Percentiles rank a stretch among this genome's conserved stretches.
phyloP scores from a whole-genome alignment of 257 asterid species.

The Lithospermum erythrorhizon region DNA sequence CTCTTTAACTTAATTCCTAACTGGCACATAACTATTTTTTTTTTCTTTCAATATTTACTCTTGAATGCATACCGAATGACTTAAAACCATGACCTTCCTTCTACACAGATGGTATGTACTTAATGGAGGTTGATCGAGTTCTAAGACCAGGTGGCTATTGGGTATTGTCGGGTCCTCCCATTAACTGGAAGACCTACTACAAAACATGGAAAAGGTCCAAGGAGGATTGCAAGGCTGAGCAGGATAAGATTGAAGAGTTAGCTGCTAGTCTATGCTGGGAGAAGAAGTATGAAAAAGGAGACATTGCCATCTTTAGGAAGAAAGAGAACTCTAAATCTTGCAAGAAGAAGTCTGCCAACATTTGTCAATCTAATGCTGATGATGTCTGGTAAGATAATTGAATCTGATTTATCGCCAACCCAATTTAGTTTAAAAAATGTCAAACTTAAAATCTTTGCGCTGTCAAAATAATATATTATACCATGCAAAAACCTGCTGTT shows the following conservation, averaged over 20 bases:
- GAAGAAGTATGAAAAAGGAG: constrained; percentile 89
- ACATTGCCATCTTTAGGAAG: constrained; percentile 68
- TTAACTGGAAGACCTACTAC: constrained; percentile 80
- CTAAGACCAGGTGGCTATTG: constrained; percentile 93
- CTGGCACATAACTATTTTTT: too few relatives aligned
- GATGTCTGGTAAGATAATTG: constrained; percentile 59
- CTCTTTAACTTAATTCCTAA: too few relatives aligned
- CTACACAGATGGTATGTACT: constrained; percentile 60
- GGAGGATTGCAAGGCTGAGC: constrained; percentile 76
- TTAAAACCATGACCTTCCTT: constrained; percentile 11
- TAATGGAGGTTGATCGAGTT: constrained; percentile 88
- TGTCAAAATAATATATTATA: too few relatives aligned
- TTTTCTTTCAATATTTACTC: too few relatives aligned
- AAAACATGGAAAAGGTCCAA: constrained; percentile 70
- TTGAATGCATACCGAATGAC: constrained; percentile 11
- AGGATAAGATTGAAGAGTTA: constrained; percentile 58
- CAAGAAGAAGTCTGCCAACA: constrained; percentile 37
- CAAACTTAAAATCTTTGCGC: too few relatives aligned
- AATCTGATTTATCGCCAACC: background rate
- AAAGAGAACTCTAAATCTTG: constrained; percentile 50
- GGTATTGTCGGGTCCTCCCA: constrained; percentile 94
- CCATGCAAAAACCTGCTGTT: too few relatives aligned
- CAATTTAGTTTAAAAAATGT: background rate
- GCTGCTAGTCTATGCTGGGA: constrained; percentile 94
- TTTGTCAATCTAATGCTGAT: constrained; percentile 52